Base-by-base conservation (phyloP, 768 basidiomycete species). In the Symmetrospora coprosmae region DNA sequence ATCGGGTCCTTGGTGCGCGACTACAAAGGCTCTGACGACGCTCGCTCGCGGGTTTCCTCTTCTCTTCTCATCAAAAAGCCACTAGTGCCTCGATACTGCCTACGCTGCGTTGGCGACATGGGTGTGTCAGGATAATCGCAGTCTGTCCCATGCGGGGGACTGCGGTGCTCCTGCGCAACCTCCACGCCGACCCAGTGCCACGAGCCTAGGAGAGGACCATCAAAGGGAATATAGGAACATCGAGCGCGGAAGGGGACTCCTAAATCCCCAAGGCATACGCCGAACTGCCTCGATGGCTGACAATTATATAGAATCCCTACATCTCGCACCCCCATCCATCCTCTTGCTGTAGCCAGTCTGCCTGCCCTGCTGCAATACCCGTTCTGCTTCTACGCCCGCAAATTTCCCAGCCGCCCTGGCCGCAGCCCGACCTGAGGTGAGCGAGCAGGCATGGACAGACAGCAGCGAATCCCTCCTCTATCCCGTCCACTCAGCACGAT, bases 61-160 rank as follows among this genome's bases (percentile, higher is more conserved):
- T 50, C 48, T 46, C 46, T 58, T 58, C 55, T 58, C 55, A 58
- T 58, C 55, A 58, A 58, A 58, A 58, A 58, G 46, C 41, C 55
- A 58, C 43, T 27, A 43, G 23, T 33, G 28, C 40, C 46, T 39
- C 55, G 41, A 58, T 58, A 43, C 55, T 43, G 55, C 43, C 30
- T 33, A 47, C 55, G 55, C 55, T 25, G 51, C 19, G 23, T 33
- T n/a, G n/a, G n/a, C n/a, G n/a, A n/a, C n/a, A 43, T 21, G 43
- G 21, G 11, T 21, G 21, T n/a, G 17, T 46, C 45, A 19, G 11
- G 16, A 11, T 28, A 13, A 27, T 13, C 33, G 21, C 16, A 11
- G 17, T 27, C 14, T 13, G 31, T 30, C 11, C 27, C 21, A 17
- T 50, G 27, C 33, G 11, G 17, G 9, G 49, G 33, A 17, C 49